Evolutionary conservation across 306 rosid species (phyloP).

Genomic region (Cucurbita argyrosperma): DNA sequence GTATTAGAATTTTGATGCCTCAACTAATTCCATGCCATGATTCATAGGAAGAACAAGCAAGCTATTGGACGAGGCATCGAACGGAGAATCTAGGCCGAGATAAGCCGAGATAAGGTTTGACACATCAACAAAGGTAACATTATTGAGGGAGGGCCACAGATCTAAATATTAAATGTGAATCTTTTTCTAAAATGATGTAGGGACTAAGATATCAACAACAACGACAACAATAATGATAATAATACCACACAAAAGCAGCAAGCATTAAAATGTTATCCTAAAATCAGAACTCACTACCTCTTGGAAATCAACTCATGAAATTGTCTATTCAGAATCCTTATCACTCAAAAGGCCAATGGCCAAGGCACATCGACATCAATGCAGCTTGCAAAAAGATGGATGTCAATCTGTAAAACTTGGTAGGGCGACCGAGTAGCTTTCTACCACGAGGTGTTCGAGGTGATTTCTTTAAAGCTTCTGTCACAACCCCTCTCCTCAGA

Average conservation of each 20-base stretch:
- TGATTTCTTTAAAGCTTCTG: neutral
- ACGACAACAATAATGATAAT: neutral
- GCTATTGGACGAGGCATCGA: neutral
- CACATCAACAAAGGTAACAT: neutral
- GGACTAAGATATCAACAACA: neutral
- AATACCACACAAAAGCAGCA: neutral
- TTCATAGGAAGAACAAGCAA: too few species aligned
- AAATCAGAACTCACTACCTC: neutral
- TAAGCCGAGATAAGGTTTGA: neutral
- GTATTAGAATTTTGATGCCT: too few species aligned
- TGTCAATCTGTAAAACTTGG: neutral
- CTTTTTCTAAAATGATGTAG: neutral
- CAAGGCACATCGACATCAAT: neutral
- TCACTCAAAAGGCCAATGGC: neutral
- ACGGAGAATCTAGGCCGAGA: neutral
- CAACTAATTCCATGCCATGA: too few species aligned
- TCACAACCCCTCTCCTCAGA: neutral
- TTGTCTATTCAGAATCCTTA: too few species aligned
- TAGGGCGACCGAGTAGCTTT: neutral
- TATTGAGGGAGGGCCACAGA: neutral
- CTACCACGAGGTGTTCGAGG: neutral
- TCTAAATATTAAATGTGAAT: neutral
- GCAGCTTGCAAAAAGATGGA: neutral
- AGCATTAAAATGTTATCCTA: neutral
- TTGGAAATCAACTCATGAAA: neutral